Base-by-base conservation (phyloP, 2,329 filamentous ascomycete species). In the Elsinoe arachidis region DNA sequence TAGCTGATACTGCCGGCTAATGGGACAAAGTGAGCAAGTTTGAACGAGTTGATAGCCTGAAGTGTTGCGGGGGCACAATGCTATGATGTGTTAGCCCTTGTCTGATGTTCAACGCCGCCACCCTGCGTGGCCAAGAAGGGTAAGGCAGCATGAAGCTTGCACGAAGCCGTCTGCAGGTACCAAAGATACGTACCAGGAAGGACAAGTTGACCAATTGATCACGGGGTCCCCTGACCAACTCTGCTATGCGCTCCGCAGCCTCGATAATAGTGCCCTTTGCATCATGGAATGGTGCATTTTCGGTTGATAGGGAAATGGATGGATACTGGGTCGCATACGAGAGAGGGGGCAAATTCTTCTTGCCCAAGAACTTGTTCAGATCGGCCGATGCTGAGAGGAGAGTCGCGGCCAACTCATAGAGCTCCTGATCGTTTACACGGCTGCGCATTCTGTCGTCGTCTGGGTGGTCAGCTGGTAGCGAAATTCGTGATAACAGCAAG, bases 51-150 rank as follows among this genome's bases (percentile, higher is more conserved):
- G 41, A 58, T 58, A 33, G 51, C 56, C 23, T 58, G 56, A 15
- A 58, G 41, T 33, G 56, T 53, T n/a, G 56, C 56, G 12, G 56
- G 51, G n/a, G 56, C 56, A 44, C 56, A 58, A 41, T 58, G 56
- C 56, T 58, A 23, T 23, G 6, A 15, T 39, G 17, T 17, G 49
- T 53, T 53, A 53, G 49, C 49, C 49, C 33, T 21, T 51, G 26
- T 14, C 3, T 39, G 19, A 15, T 21, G 19, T 39, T 33, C 47
- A 9, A 53, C 11, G 49, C 34, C 49, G 49, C 49, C 34, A 26
- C 49, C 49, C 49, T 38, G 49, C 49, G 49, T 39, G 49, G 34
- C 49, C 49, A 53, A 53, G 49, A 38, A n/a, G 15, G 49, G 12
- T 39, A 38, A 38, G 49, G 49, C 33, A 53, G 34, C 15, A 41